A percentile compares a stretch with the other conserved stretches of the same genome.
Evolutionary conservation across 345 rosid genomes (phyloP).

Genomic region (Brassica cretica): DNA sequence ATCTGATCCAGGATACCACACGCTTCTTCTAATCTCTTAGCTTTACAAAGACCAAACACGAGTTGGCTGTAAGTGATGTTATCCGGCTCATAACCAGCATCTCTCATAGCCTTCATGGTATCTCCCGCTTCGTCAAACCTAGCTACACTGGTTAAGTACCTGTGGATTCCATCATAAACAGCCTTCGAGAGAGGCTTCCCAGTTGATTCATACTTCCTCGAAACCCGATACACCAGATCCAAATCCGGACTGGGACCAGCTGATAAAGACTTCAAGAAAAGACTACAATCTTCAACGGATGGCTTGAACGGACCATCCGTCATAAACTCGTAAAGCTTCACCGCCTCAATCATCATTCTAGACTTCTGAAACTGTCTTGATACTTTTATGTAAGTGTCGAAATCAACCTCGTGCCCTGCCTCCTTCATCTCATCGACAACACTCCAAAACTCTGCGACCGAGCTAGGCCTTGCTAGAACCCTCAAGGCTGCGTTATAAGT

Average conservation of each 20-base stretch:
- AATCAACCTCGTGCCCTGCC: constrained; percentile 63
- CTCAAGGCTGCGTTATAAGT: constrained; percentile 66
- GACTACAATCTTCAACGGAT: constrained; percentile 59
- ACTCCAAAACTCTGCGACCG: constrained; percentile 68
- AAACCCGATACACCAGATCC: constrained; percentile 67
- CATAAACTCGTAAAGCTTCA: constrained; percentile 81
- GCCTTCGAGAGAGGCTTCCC: constrained; percentile 66
- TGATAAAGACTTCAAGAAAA: constrained; percentile 59
- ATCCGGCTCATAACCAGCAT: constrained; percentile 73
- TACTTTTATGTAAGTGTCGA: constrained; percentile 67
- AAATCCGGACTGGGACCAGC: constrained; percentile 48
- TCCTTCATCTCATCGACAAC: constrained; percentile 66
- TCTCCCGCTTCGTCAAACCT: constrained; percentile 69
- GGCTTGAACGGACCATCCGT: constrained; percentile 88
- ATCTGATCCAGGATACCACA: constrained; percentile 57
- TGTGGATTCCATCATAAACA: constrained; percentile 75
- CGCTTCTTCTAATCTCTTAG: constrained; percentile 72
- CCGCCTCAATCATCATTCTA: constrained; percentile 70
- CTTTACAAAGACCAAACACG: constrained; percentile 84
- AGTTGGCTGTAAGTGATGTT: constrained; percentile 83
- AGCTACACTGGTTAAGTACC: constrained; percentile 62
- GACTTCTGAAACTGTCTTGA: constrained; percentile 72
- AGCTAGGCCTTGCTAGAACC: constrained; percentile 61
- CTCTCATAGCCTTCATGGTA: constrained; percentile 57
- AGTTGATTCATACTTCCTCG: constrained; percentile 52